Base-by-base conservation (phyloP, 202 grass and related monocot genomes). In the Hordeum pubiflorum region DNA sequence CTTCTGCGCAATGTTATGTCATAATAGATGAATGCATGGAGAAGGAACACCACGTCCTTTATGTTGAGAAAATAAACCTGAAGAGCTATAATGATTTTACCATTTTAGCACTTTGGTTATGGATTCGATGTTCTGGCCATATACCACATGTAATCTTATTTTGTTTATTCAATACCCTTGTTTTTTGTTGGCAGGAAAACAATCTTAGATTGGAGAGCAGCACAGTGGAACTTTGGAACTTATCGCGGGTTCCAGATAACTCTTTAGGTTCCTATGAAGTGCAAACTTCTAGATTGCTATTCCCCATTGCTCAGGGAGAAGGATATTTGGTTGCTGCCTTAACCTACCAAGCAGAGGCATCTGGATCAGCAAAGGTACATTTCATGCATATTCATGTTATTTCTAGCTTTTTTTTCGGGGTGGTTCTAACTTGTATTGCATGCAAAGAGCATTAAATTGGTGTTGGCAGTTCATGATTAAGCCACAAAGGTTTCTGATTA, bases 251-350 rank as follows among this genome's bases (percentile, higher is more conserved):
- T 50, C 50, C 77, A 22, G 69, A 89, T 61, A 83, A 86, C 84
- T 75, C 76, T 85, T 27, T 60, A 36, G 52, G 18, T 81, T 79
- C 38, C 63, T 69, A 80, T 60, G 56, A 86, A 75, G 77, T 69
- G 86, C 79, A 86, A 78, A 86, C 86, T 69, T 92, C 90, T 79
- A 94, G 89, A 84, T 89, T 93, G 84, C 74, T 98, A 50, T 88
- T 14, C 52, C 95, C 95, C 61, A 50, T 88, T 83, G 93, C 86
- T 3, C 50, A 88, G 63, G 92, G 90, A 46, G 87, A 94, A 98
- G 95, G 92, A 61, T 59, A 80, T 88, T 61, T 94, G 59, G 83
- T 74, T 82, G 86, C 92, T 83, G 86, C 86, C 18, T 71, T 98
- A 66, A 80, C 82, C 56, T 98, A 89, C 83, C 58, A 60, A 87